Conservation (phyloP, 2,329 filamentous ascomycete genomes). For the Sporothrix variecibatus region DNA sequence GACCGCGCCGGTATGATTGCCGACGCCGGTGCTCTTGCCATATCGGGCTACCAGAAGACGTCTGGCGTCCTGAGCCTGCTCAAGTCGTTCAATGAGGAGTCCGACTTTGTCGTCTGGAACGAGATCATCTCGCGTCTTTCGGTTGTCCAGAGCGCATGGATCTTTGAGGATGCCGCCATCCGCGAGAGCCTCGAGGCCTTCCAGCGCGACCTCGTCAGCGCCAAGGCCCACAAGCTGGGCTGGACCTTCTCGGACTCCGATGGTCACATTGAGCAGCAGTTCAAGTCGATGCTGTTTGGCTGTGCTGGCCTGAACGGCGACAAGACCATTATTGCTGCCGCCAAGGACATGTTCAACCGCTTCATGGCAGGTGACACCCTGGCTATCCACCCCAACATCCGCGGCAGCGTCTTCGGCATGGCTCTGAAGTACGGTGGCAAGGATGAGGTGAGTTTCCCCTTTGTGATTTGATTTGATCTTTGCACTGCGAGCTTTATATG, state of each 20-base stretch:
- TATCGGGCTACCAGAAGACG: constrained; percentile 91
- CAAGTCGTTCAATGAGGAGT: constrained; percentile 81
- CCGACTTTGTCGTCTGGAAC: constrained; percentile 92
- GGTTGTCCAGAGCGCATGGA: constrained; percentile 80
- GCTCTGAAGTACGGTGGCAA: constrained; percentile 80
- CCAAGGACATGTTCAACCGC: constrained; percentile 87
- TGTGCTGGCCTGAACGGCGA: constrained; percentile 80
- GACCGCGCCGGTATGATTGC: constrained; percentile 94
- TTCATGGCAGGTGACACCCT: constrained; percentile 76
- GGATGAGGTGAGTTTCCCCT: constrained; percentile 62
- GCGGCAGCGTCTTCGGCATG: constrained; percentile 83
- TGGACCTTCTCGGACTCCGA: constrained; percentile 86
- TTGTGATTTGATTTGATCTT: not conserved
- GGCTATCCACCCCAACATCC: constrained; percentile 89
- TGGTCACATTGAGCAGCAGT: constrained; percentile 88
- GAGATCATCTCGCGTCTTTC: constrained; percentile 80
- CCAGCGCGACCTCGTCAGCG: constrained; percentile 73
- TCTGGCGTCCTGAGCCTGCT: constrained; percentile 84
- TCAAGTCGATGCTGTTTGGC: constrained; percentile 89
- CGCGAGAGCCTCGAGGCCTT: constrained; percentile 80
- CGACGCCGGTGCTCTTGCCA: constrained; percentile 84
- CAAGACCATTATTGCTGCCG: constrained; percentile 72
- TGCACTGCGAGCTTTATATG: not conserved
- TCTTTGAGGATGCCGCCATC: constrained; percentile 76
- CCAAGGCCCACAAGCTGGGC: constrained; percentile 81